A percentile compares a stretch with the other conserved stretches of the same genome.
Conservation (phyloP, 2,329 filamentous ascomycete genomes). For the Aspergillus pseudoterreus region DNA sequence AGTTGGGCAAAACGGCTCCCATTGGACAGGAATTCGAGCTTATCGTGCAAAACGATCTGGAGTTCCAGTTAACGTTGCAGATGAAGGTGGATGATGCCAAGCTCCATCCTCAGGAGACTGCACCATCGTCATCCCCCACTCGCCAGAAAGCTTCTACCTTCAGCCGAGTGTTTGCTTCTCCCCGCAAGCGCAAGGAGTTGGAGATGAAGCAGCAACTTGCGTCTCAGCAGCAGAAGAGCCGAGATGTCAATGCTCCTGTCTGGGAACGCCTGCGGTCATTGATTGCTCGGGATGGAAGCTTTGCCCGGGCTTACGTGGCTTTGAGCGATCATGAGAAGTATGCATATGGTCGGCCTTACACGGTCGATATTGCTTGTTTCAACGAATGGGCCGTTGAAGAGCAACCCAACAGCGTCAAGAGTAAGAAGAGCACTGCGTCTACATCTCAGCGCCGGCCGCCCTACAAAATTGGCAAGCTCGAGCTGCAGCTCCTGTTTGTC, state of each 20-base stretch:
- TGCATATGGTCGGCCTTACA: conserved; percentile 83
- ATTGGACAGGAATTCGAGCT: conserved; percentile 98
- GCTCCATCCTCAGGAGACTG: conserved; percentile 45
- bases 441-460: conserved; percentile 67
- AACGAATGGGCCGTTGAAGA: conserved; percentile 98
- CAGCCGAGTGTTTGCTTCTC: conserved; percentile 86
- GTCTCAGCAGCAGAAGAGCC: conserved; percentile 69
- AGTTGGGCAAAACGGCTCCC: conserved; percentile 84
- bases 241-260: conserved; percentile 52
- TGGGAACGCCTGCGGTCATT: conserved; percentile 86
- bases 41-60: conserved; percentile 94
- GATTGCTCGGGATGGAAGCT: conserved; percentile 87
- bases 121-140: conserved; percentile 49
- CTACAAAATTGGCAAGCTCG: conserved; percentile 94
- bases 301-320: conserved; percentile 88
- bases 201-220: conserved; percentile 81
- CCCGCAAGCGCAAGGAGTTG: conserved; percentile 94
- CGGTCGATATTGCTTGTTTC: conserved; percentile 89
- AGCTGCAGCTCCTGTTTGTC: conserved; percentile 90
- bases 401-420: conserved; percentile 81
- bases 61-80: conserved; percentile 95
- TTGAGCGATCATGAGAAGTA: conserved; percentile 86
- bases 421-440: conserved; percentile 71
- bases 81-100: conserved; percentile 86
- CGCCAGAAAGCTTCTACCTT: conserved; percentile 85